Base-by-base conservation (phyloP, 2,329 filamentous ascomycete genomes). In the Rosellinia necatrix region DNA sequence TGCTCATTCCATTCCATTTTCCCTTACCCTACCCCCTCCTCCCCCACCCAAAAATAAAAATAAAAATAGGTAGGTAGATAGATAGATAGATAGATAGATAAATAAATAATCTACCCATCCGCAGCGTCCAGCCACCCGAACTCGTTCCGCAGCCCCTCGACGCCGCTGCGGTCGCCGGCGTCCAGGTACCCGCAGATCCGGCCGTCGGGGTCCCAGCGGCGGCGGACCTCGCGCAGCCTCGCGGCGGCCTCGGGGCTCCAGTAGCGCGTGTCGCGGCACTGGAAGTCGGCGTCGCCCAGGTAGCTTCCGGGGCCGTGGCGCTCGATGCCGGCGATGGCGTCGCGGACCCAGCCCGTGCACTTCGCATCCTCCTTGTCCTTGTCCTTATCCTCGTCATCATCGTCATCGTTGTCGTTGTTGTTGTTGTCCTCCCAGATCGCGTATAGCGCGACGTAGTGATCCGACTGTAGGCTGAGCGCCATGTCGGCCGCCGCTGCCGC, bases 401-500 rank as follows among this genome's bases (percentile, higher is more conserved):
- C n/a, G n/a, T n/a, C n/a, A n/a, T n/a, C n/a, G n/a, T n/a, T n/a
- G n/a, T n/a, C n/a, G 56, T 83, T 81, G 34, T 82, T 78, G 2
- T 64, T 57, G 15, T 66, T 70, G 21, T 79, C 68, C 44, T 81
- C 75, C 76, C 78, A 83, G 2, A 81, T 68, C 0, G 77, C 72
- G 60, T 83, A 84, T 2, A 80, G 50, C 1, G 81, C 79, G 63
- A 84, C 78, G 66, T 84, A 84, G 64, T 84, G 80, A 60, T 84
- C 81, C 0, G 74, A 75, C 51, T 82, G 80, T 76, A 83, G 76
- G 24, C 75, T 79, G 12, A 82, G 68, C 3, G 81, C 81, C 81
- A 84, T 84, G 53, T 79, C 77, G 1, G 74, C 71, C 30, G 77
- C 68, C 6, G 74, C n/a, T n/a, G n/a, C n/a, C n/a, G n/a, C n/a